Evolutionary conservation across 176 grass and related monocot genomes (phyloP).

Genomic region (Raddia distichophylla): DNA sequence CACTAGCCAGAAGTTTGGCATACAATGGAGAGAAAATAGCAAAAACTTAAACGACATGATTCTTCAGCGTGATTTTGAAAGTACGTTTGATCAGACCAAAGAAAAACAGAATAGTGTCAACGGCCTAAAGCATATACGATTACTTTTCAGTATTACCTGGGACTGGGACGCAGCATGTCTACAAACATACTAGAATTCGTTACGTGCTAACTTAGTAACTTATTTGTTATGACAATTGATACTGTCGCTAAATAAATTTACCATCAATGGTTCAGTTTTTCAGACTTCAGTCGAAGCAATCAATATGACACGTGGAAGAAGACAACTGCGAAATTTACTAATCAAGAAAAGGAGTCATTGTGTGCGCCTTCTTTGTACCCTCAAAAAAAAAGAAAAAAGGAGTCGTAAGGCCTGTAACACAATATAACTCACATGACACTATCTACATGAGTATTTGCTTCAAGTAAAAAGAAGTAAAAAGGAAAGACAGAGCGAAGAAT

Average conservation of each 20-base stretch:
- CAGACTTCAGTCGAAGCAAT: not conserved
- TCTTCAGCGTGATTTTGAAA: not conserved
- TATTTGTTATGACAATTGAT: no score
- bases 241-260: not conserved
- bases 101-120: not conserved
- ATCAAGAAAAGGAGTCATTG: not conserved
- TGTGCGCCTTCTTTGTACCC: no score
- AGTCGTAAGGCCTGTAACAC: no score
- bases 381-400: no score
- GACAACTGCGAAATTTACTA: not conserved
- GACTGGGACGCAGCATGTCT: not conserved
- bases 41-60: not conserved
- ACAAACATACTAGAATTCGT: not conserved
- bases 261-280: not conserved
- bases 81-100: not conserved
- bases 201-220: not conserved
- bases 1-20: not conserved
- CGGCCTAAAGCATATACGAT: not conserved
- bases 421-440: not conserved
- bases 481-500: not conserved
- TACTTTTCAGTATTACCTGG: not conserved
- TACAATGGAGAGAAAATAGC: not conserved
- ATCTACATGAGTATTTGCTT: not conserved
- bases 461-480: not conserved
- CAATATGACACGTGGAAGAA: not conserved